Evolutionary conservation across 805 yeast species (phyloP).

Genomic region (Kazachstania kunashirensis): DNA sequence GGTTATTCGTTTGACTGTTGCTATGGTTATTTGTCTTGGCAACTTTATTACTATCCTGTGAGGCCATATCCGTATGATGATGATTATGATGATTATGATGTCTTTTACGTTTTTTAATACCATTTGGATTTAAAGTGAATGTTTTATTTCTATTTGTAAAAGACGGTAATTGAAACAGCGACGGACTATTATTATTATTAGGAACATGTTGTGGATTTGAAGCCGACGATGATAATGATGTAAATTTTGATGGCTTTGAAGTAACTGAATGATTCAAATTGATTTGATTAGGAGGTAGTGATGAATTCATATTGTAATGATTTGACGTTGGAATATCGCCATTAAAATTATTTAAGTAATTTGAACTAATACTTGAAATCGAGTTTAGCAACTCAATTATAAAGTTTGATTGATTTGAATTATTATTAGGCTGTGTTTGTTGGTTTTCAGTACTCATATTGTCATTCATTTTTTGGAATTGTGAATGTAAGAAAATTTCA

Average conservation of each 20-base stretch:
- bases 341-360: too few species aligned
- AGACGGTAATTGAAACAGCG: not conserved
- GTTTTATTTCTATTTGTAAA: constrained; percentile 8
- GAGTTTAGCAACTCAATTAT: constrained; percentile 24
- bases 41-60: not conserved
- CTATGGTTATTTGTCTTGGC: not conserved
- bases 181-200: not conserved
- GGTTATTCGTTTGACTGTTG: too few species aligned
- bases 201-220: too few species aligned
- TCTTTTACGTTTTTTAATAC: constrained; percentile 23
- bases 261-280: too few species aligned
- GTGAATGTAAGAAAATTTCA: constrained; percentile 1
- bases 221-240: too few species aligned
- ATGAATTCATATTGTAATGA: not conserved
- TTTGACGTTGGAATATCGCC: constrained; percentile 6
- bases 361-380: constrained; percentile 22
- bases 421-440: not conserved
- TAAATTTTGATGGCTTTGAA: not conserved
- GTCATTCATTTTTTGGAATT: constrained; percentile 1
- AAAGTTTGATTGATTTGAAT: constrained; percentile 5
- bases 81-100: constrained; percentile 1
- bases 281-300: too few species aligned
- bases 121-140: constrained; percentile 27
- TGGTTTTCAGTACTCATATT: too few species aligned
- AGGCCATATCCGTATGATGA: not conserved